Base-by-base conservation (phyloP, 768 basidiomycete genomes). In the Tremella yokohamensis region DNA sequence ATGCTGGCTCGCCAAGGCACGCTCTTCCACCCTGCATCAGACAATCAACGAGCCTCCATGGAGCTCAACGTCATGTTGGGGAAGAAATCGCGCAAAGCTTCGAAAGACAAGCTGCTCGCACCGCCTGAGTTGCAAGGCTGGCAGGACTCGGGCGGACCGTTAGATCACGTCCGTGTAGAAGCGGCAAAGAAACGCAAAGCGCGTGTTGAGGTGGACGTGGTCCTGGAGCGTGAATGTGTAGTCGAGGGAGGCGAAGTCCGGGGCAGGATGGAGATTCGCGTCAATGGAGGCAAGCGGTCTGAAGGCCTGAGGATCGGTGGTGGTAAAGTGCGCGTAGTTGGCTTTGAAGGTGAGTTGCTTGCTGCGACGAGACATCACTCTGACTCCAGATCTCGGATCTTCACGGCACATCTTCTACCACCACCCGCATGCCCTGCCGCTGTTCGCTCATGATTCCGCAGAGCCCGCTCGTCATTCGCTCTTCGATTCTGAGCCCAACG, bases 401-500 rank as follows among this genome's bases (percentile, higher is more conserved):
- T 66, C 69, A 20, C 80, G 86, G 15, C 84, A 88, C 72, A 85
- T 86, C 12, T 94, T 96, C 76, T 93, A 88, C 72, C 89, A 90
- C 65, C 83, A 82, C 70, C 84, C 86, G 78, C 18, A 79, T 83
- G 34, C 80, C 80, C n/a, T 76, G 29, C 69, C 71, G 18, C 52
- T 72, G 2, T 73, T 80, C 79, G 38, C 22, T 4, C 42, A 20
- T 1, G 12, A 8, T 8, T 54, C 52, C 69, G 42, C 69, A 84
- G 45, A 82, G 79, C 65, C 68, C 49, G 52, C 50, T 26, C 60
- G 61, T 12, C 42, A 56, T 39, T 67, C 66, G n/a, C 61, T 72
- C 1, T 65, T 74, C 58, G 63, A 65, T 16, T 73, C 69, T 0
- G 70, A 72, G 38, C 80, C 83, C 18, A 74, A 76, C 55, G 59